Evolutionary conservation across 148 eudicot species (phyloP).

Genomic region (Suaeda aralocaspica): DNA sequence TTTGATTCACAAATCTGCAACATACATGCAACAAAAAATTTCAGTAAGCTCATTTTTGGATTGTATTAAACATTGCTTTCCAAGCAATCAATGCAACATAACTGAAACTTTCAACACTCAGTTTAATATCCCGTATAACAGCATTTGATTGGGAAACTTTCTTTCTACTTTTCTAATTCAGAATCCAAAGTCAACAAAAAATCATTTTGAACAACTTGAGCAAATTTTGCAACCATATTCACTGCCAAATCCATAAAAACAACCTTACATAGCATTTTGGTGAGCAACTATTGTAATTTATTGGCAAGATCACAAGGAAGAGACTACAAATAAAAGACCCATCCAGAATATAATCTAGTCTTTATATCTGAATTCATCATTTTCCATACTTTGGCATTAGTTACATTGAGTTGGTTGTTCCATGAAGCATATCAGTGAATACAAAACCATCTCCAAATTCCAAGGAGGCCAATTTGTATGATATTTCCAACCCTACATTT

Average conservation of each 20-base stretch:
- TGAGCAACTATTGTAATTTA: not conserved
- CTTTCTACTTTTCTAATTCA: not conserved
- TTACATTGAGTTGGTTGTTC: not conserved
- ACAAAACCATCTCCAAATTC: not conserved
- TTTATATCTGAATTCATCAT: not conserved
- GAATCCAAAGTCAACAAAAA: not conserved
- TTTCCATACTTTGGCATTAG: not conserved
- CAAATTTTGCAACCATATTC: too few relatives aligned
- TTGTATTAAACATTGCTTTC: too few relatives aligned
- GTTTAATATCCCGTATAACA: not conserved
- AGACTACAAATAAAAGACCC: not conserved
- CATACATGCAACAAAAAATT: slow-evolving; percentile 13
- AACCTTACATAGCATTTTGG: not conserved
- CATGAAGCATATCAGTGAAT: not conserved
- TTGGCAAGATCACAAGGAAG: not conserved
- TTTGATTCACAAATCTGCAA: slow-evolving; percentile 70
- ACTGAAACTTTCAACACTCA: not conserved
- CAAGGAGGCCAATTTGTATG: not conserved
- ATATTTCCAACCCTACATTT: not conserved
- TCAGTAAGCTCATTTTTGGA: not conserved
- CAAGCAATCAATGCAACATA: not conserved
- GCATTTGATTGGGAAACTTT: not conserved
- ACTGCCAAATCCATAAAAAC: not conserved
- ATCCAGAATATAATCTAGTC: not conserved
- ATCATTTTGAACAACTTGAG: too few relatives aligned